phyloP scores from a whole-genome alignment of 495 filamentous ascomycete genomes.

The Aspergillus leporis region DNA sequence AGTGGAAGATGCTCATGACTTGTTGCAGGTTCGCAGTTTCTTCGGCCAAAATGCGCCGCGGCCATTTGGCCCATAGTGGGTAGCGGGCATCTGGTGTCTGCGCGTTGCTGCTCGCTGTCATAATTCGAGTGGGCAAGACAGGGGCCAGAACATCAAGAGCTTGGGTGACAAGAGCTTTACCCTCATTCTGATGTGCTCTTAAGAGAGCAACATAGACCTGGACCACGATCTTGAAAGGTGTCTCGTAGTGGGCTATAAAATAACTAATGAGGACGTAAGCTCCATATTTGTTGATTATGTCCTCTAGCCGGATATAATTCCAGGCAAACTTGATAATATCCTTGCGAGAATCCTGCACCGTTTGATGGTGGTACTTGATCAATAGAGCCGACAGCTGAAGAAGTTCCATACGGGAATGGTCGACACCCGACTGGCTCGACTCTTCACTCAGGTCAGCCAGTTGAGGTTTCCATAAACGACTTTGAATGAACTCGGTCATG shows the following conservation, averaged over 20 bases:
- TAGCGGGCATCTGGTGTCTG: conserved; percentile 55
- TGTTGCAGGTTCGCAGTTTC: conserved; percentile 97
- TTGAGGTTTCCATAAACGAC: conserved; percentile 91
- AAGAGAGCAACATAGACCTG: conserved; percentile 91
- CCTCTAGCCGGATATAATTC: conserved; percentile 96
- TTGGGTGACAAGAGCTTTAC: conserved; percentile 86
- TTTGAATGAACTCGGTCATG: conserved; percentile 88
- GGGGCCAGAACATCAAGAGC: conserved; percentile 92
- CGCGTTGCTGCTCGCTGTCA: conserved; percentile 32
- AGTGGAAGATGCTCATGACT: conserved; percentile 95
- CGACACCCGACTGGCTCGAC: conserved; percentile 78
- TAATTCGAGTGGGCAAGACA: conserved; percentile 72
- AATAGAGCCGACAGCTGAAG: conserved; percentile 92
- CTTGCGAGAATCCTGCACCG: conserved; percentile 87
- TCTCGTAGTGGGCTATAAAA: conserved; percentile 97
- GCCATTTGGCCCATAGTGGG: conserved; percentile 86
- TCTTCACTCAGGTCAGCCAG: conserved; percentile 83
- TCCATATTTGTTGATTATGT: conserved; percentile 98
- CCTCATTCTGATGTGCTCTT: conserved; percentile 92
- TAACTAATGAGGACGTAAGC: conserved; percentile 96
- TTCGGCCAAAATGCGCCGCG: conserved; percentile 86
- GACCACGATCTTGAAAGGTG: conserved; percentile 90
- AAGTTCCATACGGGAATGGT: conserved; percentile 94
- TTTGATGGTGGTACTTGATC: conserved; percentile 85
- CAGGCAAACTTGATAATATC: conserved; percentile 99